Evolutionary conservation across 2,329 filamentous ascomycete genomes (phyloP).

Genomic region (Fusarium xylarioides): DNA sequence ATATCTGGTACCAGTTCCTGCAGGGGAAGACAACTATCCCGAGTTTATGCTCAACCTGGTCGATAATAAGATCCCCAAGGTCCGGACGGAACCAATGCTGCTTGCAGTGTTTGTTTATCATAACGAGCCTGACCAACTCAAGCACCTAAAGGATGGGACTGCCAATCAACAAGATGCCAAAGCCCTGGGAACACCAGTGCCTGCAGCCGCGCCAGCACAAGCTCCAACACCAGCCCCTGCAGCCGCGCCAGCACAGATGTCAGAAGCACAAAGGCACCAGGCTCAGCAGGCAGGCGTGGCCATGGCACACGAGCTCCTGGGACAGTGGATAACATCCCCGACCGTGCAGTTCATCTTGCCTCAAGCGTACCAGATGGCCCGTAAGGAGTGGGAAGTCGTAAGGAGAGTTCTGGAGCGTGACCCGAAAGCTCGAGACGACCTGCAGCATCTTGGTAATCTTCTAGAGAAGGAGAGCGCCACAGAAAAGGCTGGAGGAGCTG

Average conservation of each 20-base stretch:
- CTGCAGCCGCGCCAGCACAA: conserved; percentile 32
- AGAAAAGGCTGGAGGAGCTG: conserved; percentile 23
- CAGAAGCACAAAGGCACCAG: conserved; percentile 50
- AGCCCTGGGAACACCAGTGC: conserved; percentile 46
- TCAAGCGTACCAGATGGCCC: conserved; percentile 73
- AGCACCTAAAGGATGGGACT: conserved; percentile 39
- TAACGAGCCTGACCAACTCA: conserved; percentile 58
- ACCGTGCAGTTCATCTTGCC: conserved; percentile 76
- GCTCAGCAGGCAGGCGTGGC: conserved; percentile 63
- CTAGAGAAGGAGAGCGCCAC: conserved; percentile 59
- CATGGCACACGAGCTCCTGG: conserved; percentile 71
- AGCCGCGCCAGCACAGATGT: conserved; percentile 30
- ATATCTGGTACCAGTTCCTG: conserved; percentile 86
- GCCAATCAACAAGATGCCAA: conserved; percentile 19
- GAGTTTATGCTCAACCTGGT: conserved; percentile 91
- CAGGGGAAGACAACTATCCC: conserved; percentile 75
- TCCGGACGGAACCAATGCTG: conserved; percentile 77
- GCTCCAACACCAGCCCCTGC: neutral
- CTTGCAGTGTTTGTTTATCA: conserved; percentile 87
- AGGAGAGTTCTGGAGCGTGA: conserved; percentile 73
- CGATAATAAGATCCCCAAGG: conserved; percentile 79
- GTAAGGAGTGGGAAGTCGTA: conserved; percentile 79
- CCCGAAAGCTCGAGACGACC: conserved; percentile 70
- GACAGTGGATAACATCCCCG: conserved; percentile 67
- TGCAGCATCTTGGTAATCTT: conserved; percentile 64